Percentiles rank a stretch among this genome's conserved stretches.
These are phyloP conservation scores for Colletotrichum gloeosporioides DNA, from an alignment of 2,329 filamentous ascomycete species.

Conservation along the genomic window DNA sequence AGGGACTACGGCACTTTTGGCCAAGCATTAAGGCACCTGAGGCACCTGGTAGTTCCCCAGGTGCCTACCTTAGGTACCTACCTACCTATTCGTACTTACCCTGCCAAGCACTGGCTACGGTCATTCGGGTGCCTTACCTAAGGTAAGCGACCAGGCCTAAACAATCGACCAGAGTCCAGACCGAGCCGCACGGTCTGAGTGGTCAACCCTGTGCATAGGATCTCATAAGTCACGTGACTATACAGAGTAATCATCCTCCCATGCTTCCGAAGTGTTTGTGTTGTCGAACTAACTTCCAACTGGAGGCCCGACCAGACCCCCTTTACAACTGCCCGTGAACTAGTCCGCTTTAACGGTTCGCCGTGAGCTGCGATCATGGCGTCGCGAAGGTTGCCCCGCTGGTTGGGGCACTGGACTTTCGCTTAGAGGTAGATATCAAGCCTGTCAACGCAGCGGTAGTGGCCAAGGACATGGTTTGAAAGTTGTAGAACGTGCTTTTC, in stretches of 20 bases:
- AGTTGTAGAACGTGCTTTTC: not conserved
- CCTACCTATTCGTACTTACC: not conserved
- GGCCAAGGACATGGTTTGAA: not conserved
- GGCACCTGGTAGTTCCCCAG: too few species aligned
- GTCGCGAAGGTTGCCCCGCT: not conserved
- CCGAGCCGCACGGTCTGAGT: not conserved
- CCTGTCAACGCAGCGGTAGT: not conserved
- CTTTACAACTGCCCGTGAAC: constrained; percentile 12
- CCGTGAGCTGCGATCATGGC: constrained; percentile 11
- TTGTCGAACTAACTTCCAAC: constrained; percentile 4
- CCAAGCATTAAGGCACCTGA: not conserved
- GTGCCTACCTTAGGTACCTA: not conserved
- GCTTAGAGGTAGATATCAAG: not conserved
- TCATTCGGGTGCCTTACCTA: not conserved
- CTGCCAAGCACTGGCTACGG: not conserved
- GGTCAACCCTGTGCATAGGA: not conserved
- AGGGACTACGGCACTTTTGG: not conserved
- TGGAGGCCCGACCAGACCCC: constrained; percentile 15
- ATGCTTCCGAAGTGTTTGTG: not conserved
- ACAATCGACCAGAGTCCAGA: not conserved
- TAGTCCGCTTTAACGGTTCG: not conserved
- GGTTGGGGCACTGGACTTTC: not conserved
- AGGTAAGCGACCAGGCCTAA: not conserved
- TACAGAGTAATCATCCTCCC: not conserved
- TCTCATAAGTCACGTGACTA: not conserved